These are phyloP conservation scores for Nitzschia sp. DNA, from an alignment of 108 stramenopile genomes.

Conservation along the genomic window DNA sequence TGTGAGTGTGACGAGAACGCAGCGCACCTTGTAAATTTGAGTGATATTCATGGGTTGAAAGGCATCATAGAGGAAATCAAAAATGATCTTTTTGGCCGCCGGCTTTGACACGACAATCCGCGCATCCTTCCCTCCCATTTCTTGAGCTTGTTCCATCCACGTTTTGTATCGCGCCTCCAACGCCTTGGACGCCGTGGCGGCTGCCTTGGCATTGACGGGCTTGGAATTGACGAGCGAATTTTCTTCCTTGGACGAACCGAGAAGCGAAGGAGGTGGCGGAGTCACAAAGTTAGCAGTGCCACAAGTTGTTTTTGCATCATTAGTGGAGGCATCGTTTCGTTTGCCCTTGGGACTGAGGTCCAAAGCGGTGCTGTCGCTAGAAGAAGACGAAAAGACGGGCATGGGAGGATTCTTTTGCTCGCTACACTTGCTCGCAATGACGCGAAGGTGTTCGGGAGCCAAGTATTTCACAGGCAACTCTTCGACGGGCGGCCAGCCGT, in stretches of 20 bases:
- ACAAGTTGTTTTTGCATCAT: too few relatives aligned
- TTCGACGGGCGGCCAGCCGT: slow-evolving; percentile 56
- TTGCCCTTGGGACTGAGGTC: slow-evolving; percentile 15
- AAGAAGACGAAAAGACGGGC: slow-evolving; percentile 45
- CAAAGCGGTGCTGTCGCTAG: too few relatives aligned
- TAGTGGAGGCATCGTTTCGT: background rate
- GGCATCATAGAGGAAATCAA: slow-evolving; percentile 63
- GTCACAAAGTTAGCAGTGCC: slow-evolving; percentile 31
- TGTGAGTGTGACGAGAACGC: background rate
- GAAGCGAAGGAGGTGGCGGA: background rate
- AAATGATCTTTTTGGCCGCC: slow-evolving; percentile 74
- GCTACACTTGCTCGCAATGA: slow-evolving; percentile 66
- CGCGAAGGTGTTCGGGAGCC: slow-evolving; percentile 46
- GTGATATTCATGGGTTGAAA: slow-evolving; percentile 84
- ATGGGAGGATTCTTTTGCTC: slow-evolving; percentile 40
- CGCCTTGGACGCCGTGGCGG: slow-evolving; percentile 15
- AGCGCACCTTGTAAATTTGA: slow-evolving; percentile 59
- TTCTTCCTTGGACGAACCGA: slow-evolving; percentile 4
- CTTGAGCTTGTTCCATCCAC: slow-evolving; percentile 74
- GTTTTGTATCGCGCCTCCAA: slow-evolving; percentile 59
- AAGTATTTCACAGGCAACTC: slow-evolving; percentile 57
- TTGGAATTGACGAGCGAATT: background rate
- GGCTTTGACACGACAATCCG: slow-evolving; percentile 67
- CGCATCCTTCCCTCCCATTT: slow-evolving; percentile 62
- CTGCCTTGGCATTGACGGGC: slow-evolving; percentile 1